Evolutionary conservation across 768 basidiomycete species (phyloP).

Genomic region (Naganishia randhawae): DNA sequence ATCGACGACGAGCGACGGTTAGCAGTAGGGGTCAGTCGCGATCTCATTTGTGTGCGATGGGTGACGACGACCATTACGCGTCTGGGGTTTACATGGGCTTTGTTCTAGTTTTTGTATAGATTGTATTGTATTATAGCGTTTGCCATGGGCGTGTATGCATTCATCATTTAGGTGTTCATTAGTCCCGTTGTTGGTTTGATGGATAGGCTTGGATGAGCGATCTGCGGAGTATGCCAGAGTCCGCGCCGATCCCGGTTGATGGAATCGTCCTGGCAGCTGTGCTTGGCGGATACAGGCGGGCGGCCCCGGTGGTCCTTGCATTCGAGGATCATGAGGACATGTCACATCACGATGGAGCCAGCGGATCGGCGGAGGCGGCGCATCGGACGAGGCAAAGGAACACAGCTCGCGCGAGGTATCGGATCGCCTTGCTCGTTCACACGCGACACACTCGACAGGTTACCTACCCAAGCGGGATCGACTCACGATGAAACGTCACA

Average conservation of each 20-base stretch:
- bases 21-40: not conserved
- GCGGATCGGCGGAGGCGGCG: not conserved
- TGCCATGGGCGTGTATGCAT: not conserved
- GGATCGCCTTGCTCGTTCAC: not conserved
- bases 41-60: too few species aligned
- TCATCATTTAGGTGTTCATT: not conserved
- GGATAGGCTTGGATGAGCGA: too few species aligned
- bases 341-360: not conserved
- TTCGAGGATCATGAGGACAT: too few species aligned
- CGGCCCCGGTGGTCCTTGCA: too few species aligned
- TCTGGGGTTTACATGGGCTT: not conserved
- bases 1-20: not conserved
- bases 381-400: not conserved
- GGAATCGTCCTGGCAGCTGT: too few species aligned
- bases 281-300: too few species aligned
- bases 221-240: too few species aligned
- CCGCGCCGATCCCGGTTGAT: too few species aligned
- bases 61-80: not conserved
- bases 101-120: slow-evolving; percentile 7
- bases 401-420: too few species aligned
- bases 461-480: not conserved
- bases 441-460: not conserved
- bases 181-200: too few species aligned
- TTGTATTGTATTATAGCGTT: slow-evolving; percentile 1
- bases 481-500: not conserved